Evolutionary conservation across 2,329 filamentous ascomycete species (phyloP).

Genomic region (Penicillium sp.): DNA sequence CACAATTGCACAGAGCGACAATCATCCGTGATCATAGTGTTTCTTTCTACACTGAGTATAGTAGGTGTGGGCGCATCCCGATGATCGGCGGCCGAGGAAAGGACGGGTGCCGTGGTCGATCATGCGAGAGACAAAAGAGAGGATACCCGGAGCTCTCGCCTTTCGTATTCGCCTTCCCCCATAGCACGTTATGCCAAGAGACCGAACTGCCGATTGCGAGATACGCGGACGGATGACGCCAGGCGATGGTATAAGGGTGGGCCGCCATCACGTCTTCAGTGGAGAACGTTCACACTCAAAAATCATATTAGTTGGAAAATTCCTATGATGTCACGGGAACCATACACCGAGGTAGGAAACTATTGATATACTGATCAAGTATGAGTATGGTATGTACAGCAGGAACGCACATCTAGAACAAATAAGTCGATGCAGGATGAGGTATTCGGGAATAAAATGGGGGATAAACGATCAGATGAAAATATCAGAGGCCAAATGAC

Average conservation of each 20-base stretch:
- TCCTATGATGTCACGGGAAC: not conserved
- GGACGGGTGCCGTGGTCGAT: conserved; percentile 4
- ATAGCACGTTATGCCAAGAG: conserved; percentile 1
- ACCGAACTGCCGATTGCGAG: no score
- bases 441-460: conserved; percentile 2
- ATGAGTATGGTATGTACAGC: conserved; percentile 11
- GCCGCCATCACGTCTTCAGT: conserved; percentile 20
- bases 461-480: not conserved
- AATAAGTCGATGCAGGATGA: not conserved
- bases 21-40: conserved; percentile 9
- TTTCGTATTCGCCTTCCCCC: conserved; percentile 4
- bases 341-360: not conserved
- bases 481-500: not conserved
- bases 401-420: conserved; percentile 3
- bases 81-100: conserved; percentile 3
- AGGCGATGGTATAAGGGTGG: conserved; percentile 17
- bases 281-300: not conserved
- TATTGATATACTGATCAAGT: conserved; percentile 1
- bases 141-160: not conserved
- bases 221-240: conserved; percentile 15
- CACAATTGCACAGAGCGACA: conserved; percentile 14
- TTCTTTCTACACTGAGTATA: conserved; percentile 5
- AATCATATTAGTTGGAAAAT: not conserved
- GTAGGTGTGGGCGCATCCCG: not conserved
- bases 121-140: conserved; percentile 1